Base-by-base conservation (phyloP, 495 filamentous ascomycete genomes). In the Penicillium parvum region DNA sequence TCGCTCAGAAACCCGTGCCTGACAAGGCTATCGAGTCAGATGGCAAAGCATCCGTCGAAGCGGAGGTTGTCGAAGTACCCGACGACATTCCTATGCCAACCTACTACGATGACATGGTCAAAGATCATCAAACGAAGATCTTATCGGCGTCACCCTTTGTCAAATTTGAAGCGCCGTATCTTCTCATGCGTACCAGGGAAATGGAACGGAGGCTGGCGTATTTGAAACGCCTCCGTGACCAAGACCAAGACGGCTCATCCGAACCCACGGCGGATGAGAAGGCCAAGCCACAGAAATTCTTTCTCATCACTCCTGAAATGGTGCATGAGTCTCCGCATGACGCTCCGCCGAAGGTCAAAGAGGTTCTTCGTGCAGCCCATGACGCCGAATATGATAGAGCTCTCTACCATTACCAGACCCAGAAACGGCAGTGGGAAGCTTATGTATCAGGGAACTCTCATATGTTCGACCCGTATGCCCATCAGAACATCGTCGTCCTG, bases 101-200 rank as follows among this genome's bases (percentile, higher is more conserved):
- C 2, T 95, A 88, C 49, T 96, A 96, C 60, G 84, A 87, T 51
- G 86, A 96, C 58, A 88, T 96, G 78, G 88, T 97, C 25, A 83
- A 88, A 30, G 89, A 94, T 53, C 86, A 94, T 56, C 73, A 90
- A 49, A 96, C 90, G 2, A 91, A 86, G 53, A 81, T 99, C 35
- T 69, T 99, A n/a, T 97, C 94, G 6, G 85, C 89, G 1, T 97
- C 94, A 1, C 94, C 94, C 3, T 97, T 95, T 53, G 94, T 97
- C 30, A 90, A 86, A 61, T 97, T 96, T 55, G 83, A 85, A 56
- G 86, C 89, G 55, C 94, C 94, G 2, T 95, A 96, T 65, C 75
- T 96, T 9, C 75, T 99, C 12, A 94, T 89, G 79, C 84, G 83
- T 40, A 86, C 90, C 32, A 81, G 94, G 37, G 91, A 95, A 59